Percentiles rank a stretch among this genome's conserved stretches.
Evolutionary conservation across 306 rosid species (phyloP).

Genomic region (Citrullus amarus): DNA sequence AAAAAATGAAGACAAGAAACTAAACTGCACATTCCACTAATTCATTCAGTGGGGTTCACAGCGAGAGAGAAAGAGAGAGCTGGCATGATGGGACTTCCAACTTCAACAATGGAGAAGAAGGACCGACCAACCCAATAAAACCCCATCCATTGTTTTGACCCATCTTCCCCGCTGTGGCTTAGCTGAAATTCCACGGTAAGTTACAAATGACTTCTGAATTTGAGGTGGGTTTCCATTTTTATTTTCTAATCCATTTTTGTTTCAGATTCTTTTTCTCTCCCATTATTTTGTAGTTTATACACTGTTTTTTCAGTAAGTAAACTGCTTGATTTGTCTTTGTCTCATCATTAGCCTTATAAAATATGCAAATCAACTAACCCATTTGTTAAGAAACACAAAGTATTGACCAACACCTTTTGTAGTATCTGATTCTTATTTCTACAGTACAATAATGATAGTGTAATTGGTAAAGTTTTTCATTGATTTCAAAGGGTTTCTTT

Average conservation of each 20-base stretch:
- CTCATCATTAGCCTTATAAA: neutral
- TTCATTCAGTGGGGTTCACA: constrained; percentile 11
- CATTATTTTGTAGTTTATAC: neutral
- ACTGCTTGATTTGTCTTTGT: neutral
- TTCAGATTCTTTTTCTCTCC: neutral
- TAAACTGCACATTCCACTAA: constrained; percentile 8
- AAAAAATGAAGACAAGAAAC: constrained; percentile 1
- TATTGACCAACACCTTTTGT: neutral
- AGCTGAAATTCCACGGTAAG: neutral
- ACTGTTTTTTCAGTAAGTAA: neutral
- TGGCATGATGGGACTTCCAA: constrained; percentile 20
- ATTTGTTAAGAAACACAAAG: neutral
- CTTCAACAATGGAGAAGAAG: neutral
- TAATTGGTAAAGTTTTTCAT: neutral
- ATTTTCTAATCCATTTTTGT: neutral
- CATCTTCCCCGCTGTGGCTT: neutral
- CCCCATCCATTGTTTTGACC: neutral
- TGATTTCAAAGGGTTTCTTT: neutral
- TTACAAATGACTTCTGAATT: neutral
- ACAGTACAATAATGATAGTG: neutral
- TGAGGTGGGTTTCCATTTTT: neutral
- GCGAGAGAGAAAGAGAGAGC: constrained; percentile 9
- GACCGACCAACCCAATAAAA: no score
- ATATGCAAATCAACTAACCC: neutral
- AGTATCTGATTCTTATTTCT: neutral